Base-by-base conservation (phyloP, 768 basidiomycete species). In the Mycena amicta region DNA sequence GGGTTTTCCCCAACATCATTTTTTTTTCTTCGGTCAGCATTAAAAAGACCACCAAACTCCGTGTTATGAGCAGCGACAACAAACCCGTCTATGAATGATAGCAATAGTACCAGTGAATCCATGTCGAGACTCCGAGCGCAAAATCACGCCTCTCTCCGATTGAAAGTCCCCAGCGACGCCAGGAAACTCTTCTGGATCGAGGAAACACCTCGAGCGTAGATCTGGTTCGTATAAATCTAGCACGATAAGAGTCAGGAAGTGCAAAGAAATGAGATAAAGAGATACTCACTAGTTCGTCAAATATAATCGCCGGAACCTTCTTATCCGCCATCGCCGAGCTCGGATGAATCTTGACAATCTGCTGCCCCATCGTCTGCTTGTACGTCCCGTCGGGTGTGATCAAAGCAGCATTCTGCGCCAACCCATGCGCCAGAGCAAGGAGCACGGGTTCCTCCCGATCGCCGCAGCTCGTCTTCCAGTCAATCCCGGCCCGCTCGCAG, bases 131-230 rank as follows among this genome's bases (percentile, higher is more conserved):
- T n/a, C n/a, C n/a, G n/a, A n/a, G n/a, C n/a, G n/a, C n/a, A 37
- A 37, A 8, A 37, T 37, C 33, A 71, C 52, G 73, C 72, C 55
- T 64, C 63, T 45, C 75, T 63, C 50, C 73, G 70, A 53, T 63
- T 73, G 23, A 77, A 69, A 22, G 73, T 71, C 23, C 71, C 70
- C 37, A 72, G 69, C 29, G 57, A 70, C 4, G 69, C 67, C 63
- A 79, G 78, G 64, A 76, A 88, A 22, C 74, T 70, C 62, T 87
- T 88, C 3, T 88, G 85, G 37, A 98, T 84, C 1, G 84, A 77
- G 0, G 95, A 95, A 12, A 96, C 95, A n/a, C 89, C 90, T 2
- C 95, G 87, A 2, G 95, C 95, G 66, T 95, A 98, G 39, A 92
- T 87, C 55, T 88, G 86, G 58, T 82, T 90, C 16, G 93, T 94